Base-by-base conservation (phyloP, 495 filamentous ascomycete genomes). In the Penicillium bialowiezense region DNA sequence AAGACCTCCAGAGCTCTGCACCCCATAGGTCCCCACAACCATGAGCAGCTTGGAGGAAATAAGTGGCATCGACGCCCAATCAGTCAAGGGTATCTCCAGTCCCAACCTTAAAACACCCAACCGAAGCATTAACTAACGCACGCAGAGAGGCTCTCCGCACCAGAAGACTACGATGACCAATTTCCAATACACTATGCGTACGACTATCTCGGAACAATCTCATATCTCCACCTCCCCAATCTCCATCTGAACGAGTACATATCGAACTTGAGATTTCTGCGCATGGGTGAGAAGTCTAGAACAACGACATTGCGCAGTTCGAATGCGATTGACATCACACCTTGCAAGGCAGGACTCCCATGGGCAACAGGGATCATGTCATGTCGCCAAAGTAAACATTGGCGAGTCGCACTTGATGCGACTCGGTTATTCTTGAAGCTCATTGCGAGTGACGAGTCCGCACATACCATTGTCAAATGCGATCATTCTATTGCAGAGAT, bases 311-410 rank as follows among this genome's bases (percentile, higher is more conserved):
- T 14, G 33, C 13, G 31, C 20, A 6, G 12, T 7, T 26, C 7
- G 18, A 1, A 48, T 17, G 44, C 44, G 6, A 48, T 48, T 28
- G 44, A 48, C 19, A 36, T 48, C 5, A 38, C 26, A 3, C 44
- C 44, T 14, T 3, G 20, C 18, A n/a, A 39, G 21, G 44, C 44
- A 18, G 44, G 44, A 23, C 14, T 48, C 3, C 32, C 44, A 8
- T 48, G 44, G 44, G 31, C 44, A 18, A 38, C 31, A 37, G 44
- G 33, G 14, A 48, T 48, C 17, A 1, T 39, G 4, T 48, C 44
- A 5, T 48, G 44, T 36, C 44, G 44, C 9, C 44, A 48, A 17
- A 48, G 21, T 26, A 37, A 38, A 17, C 19, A 48, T 34, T 36
- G 31, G 33, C 31, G 31, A 7, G 4, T 37, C 1, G 23, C 31